Evolutionary conservation across 163 green algal genomes (phyloP), one percentile per base, ranked within the genome.

Genomic region (Botryococcus braunii): DNA sequence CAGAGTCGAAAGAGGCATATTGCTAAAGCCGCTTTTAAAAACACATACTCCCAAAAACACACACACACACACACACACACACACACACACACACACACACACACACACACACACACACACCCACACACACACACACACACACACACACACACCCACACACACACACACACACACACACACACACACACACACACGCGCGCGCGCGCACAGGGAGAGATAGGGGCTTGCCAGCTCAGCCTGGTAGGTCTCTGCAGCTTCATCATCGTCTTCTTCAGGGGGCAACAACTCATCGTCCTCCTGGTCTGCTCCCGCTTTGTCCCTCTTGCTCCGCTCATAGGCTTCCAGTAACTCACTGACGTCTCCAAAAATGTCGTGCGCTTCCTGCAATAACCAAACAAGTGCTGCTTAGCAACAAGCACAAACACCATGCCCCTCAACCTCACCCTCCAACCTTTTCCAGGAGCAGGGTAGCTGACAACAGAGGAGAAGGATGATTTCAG

Each of bases 321-420:
- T 37, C 59, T 70, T 74, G 6, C 57, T 50, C 2, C 47, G 55
- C 36, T 82, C 65, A 62, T 90, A 96, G 78, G 84, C 69, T 9
- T 86, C 79, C 56, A 96, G 69, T 57, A 96, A 71, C 9, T 89
- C 86, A 11, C 77, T 77, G 35, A 91, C 84, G 62, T 95, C 84
- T 21, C 91, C 91, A 58, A 97, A 97, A 60, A 97, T 96, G 35
- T 94, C 87, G 56, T 85, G 69, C 13, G 75, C 83, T 68, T 94
- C 88, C 64, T 82, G 71, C 60, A 82, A n/a, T 5, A 55, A 37
- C n/a, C n/a, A 68, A 6, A 25, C 8, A 17, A 13, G 32, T 43
- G 8, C 31, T 43, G 27, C n/a, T 65, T 35, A 59, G 40, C 27
- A 11, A 4, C 3, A 38, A 17, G n/a, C n/a, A n/a, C n/a, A n/a